Base-by-base conservation (phyloP, 768 basidiomycete species). In the Calocybe indica region DNA sequence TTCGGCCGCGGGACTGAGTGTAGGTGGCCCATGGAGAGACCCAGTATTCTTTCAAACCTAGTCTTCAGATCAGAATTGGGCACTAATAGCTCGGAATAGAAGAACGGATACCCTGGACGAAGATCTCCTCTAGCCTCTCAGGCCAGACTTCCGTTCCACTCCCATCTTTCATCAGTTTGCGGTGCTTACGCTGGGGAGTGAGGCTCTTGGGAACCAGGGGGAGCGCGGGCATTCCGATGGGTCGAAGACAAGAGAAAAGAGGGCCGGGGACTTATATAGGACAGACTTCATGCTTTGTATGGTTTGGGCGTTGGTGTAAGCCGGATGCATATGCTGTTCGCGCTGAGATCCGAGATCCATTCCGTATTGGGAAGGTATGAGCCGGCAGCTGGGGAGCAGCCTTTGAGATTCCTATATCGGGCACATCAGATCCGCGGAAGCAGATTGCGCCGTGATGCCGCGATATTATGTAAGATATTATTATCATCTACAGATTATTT, bases 71-170 rank as follows among this genome's bases (percentile, higher is more conserved):
- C 38, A 48, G 53, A 49, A 47, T 22, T 22, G 22, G 4, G 4
- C 22, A 22, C 22, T 22, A 22, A 22, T 22, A 1, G 22, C 22
- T 22, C 22, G 22, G 22, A 22, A 22, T 4, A 22, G 22, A 22
- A 22, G 22, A 22, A 22, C 48, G 13, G 59, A 46, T 8, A 82
- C 88, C 88, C 67, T 85, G 72, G 9, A 90, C 85, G 64, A 91
- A 91, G 56, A 85, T 64, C 60, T 78, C 74, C 63, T 91, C 88
- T 58, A 90, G 75, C 47, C 70, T 65, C 62, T 89, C 85, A 43
- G 88, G 88, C 88, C 88, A 91, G 44, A 91, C 88, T 55, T 89
- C 88, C 35, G 75, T 73, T 58, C 88, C 88, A 56, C 71, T 74
- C 59, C 76, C 76, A 55, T 90, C 87, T 62, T 88, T 90, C 66